These are phyloP conservation scores for Leccinum sublutescens DNA, from an alignment of 768 basidiomycete species.

Conservation along the genomic window DNA sequence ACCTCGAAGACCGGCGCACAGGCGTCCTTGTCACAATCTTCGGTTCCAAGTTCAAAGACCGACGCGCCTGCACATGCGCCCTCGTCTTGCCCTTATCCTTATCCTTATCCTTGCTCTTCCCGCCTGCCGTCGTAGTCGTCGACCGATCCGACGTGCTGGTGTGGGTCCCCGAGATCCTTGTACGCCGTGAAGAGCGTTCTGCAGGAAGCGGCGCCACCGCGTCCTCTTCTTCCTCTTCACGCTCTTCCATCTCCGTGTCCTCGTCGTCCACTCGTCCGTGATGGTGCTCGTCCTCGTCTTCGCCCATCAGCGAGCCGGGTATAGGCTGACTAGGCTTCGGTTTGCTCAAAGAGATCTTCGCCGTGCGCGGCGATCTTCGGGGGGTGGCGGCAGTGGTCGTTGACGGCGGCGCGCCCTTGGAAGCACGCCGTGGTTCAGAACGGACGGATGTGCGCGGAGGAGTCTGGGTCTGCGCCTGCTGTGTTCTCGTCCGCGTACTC, in stretches of 20 bases:
- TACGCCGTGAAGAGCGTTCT: conserved; percentile 20
- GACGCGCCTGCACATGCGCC: conserved; percentile 1
- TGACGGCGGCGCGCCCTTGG: conserved; percentile 1
- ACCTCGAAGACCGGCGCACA: conserved; percentile 39
- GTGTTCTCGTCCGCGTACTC: conserved; percentile 10
- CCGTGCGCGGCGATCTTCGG: neutral
- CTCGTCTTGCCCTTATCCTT: conserved; percentile 13
- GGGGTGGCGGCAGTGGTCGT: neutral
- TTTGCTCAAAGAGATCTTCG: conserved; percentile 8
- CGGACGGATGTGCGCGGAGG: conserved; percentile 13
- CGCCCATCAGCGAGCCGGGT: conserved; percentile 45
- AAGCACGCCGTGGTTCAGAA: conserved; percentile 11
- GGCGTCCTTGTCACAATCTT: conserved; percentile 16
- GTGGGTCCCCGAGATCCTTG: conserved; percentile 14
- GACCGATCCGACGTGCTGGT: conserved; percentile 4
- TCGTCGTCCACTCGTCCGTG: conserved; percentile 19
- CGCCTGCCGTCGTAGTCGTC: neutral
- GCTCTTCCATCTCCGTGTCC: conserved; percentile 25
- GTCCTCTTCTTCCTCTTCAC: conserved; percentile 32
- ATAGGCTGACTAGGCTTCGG: conserved; percentile 32
- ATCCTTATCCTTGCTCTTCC: conserved; percentile 15
- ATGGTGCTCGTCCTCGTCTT: conserved; percentile 32
- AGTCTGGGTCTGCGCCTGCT: conserved; percentile 9
- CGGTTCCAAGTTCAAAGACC: neutral
- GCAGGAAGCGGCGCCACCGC: conserved; percentile 34